A percentile compares a stretch with the other conserved stretches of the same genome.
These are phyloP conservation scores for Colletotrichum sp. DNA, from an alignment of 2,329 filamentous ascomycete genomes.

Conservation along the genomic window DNA sequence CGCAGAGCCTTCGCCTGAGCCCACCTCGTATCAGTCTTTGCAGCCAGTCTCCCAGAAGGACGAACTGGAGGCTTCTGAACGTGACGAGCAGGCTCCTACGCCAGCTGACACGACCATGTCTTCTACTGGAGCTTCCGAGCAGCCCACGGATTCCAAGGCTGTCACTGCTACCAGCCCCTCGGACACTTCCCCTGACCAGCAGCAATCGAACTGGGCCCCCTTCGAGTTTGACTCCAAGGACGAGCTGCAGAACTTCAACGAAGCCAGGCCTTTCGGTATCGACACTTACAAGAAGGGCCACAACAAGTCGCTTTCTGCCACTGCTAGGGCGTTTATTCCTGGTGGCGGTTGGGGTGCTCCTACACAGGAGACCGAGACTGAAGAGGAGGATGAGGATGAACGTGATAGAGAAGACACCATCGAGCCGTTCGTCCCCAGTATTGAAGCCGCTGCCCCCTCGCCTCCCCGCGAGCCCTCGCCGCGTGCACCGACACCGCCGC, in stretches of 20 bases:
- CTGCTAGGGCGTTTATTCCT: slow-evolving; percentile 72
- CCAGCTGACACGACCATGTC: slow-evolving; percentile 58
- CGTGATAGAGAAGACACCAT: slow-evolving; percentile 22
- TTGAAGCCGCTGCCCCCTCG: not conserved
- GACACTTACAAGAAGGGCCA: slow-evolving; percentile 46
- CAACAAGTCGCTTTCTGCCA: slow-evolving; percentile 70
- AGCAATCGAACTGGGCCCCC: slow-evolving; percentile 59
- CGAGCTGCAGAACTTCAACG: slow-evolving; percentile 57
- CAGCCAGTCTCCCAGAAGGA: not conserved
- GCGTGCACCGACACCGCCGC: slow-evolving; percentile 24
- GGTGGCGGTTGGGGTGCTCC: slow-evolving; percentile 29
- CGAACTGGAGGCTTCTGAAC: slow-evolving; percentile 6
- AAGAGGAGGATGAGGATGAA: slow-evolving; percentile 24
- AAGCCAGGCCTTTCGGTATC: slow-evolving; percentile 55
- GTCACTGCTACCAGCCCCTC: slow-evolving; percentile 55
- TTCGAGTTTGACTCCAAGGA: slow-evolving; percentile 62
- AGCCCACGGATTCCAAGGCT: slow-evolving; percentile 54
- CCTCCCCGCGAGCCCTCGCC: slow-evolving; percentile 19
- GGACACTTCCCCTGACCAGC: slow-evolving; percentile 56
- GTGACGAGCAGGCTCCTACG: slow-evolving; percentile 47
- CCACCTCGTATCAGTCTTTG: slow-evolving; percentile 17
- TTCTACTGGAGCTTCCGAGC: slow-evolving; percentile 58
- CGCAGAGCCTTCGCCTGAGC: slow-evolving; percentile 55
- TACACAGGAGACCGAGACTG: slow-evolving; percentile 14
- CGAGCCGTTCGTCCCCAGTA: slow-evolving; percentile 13